Conservation (phyloP, 1,139 yeast genomes). For the Zygoascus sp. region DNA sequence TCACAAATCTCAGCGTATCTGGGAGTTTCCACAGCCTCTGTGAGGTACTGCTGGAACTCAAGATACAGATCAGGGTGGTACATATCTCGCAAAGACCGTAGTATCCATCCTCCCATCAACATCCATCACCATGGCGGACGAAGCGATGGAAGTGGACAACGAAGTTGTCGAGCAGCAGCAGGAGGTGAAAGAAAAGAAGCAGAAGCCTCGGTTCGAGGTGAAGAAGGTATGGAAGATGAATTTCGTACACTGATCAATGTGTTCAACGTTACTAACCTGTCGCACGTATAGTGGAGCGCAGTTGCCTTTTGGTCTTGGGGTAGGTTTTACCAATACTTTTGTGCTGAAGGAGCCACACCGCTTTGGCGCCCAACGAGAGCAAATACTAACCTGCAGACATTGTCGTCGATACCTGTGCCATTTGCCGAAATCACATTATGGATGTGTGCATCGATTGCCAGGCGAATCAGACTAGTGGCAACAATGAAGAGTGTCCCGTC, state of each 20-base stretch:
- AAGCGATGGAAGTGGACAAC: constrained; percentile 21
- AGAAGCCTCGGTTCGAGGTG: constrained; percentile 59
- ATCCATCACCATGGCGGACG: constrained; percentile 17
- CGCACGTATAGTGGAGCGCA: constrained; percentile 92
- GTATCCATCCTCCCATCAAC: background rate
- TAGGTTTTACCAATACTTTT: constrained; percentile 37
- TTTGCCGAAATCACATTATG: constrained; percentile 97
- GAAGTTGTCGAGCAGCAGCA: constrained; percentile 17
- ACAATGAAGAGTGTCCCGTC: constrained; percentile 82
- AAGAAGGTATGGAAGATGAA: constrained; percentile 41
- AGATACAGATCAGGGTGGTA: background rate
- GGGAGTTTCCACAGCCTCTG: background rate
- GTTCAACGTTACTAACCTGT: constrained; percentile 27
- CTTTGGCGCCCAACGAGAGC: background rate
- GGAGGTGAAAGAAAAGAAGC: constrained; percentile 33
- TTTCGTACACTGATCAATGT: background rate
- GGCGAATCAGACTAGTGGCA: constrained; percentile 62
- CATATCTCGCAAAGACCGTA: background rate
- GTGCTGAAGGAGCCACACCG: background rate
- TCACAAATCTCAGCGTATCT: background rate
- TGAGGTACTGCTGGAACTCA: constrained; percentile 7
- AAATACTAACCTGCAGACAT: constrained; percentile 44
- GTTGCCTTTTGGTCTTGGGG: constrained; percentile 99
- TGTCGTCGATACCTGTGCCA: constrained; percentile 94
- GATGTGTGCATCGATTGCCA: constrained; percentile 98